Conservation (phyloP, 225 moss, liverwort and hornwort genomes). For the Marchantia polymorpha region DNA sequence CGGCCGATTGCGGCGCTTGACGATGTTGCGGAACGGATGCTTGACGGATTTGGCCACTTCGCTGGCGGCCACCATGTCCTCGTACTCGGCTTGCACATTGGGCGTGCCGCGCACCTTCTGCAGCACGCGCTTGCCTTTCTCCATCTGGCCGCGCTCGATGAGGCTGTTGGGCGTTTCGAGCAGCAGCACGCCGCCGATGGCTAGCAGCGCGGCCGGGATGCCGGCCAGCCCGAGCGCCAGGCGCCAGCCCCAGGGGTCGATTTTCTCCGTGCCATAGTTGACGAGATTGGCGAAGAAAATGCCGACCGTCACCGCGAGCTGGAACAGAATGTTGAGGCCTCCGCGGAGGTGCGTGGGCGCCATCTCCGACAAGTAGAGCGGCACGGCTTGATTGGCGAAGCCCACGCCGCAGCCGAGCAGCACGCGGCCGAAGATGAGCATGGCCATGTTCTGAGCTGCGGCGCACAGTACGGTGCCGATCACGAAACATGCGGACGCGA, state of each 20-base stretch:
- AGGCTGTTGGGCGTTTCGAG: conserved; percentile 42
- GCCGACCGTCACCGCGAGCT: conserved; percentile 36
- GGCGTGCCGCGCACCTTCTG: conserved; percentile 31
- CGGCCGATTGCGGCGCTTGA: conserved; percentile 32
- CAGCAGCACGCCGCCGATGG: conserved; percentile 16
- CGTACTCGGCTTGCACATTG: conserved; percentile 31
- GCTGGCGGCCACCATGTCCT: conserved; percentile 38
- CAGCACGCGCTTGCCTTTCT: conserved; percentile 36
- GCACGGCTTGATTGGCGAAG: conserved; percentile 45
- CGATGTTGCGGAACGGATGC: conserved; percentile 34
- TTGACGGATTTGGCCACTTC: conserved; percentile 26
- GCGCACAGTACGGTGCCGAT: conserved; percentile 26
- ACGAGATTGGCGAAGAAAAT: conserved; percentile 36
- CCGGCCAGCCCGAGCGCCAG: conserved; percentile 34
- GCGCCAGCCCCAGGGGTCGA: conserved; percentile 44
- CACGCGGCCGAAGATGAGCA: conserved; percentile 37
- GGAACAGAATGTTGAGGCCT: conserved; percentile 46
- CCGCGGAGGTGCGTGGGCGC: conserved; percentile 39
- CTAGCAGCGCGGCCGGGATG: conserved; percentile 26
- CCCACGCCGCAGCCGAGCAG: conserved; percentile 35
- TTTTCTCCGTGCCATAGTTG: conserved; percentile 30
- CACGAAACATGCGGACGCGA: conserved; percentile 19
- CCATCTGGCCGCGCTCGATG: conserved; percentile 29
- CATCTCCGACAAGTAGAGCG: conserved; percentile 42
- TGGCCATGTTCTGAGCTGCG: conserved; percentile 3